These are phyloP conservation scores for Erodium chrysanthum DNA, from an alignment of 441 rosid genomes.

Conservation along the genomic window DNA sequence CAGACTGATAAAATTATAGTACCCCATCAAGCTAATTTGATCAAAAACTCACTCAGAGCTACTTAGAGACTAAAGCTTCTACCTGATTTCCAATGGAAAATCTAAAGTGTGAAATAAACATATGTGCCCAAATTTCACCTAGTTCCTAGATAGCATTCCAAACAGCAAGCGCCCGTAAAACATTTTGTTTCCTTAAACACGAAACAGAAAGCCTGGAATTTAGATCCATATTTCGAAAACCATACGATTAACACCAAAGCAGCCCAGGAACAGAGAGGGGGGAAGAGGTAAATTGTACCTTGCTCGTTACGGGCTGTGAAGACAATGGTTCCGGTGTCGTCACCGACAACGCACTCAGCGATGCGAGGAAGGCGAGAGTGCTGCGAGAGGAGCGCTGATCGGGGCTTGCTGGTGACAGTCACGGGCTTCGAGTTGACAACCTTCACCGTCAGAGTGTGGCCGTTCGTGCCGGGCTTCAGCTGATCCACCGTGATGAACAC, in stretches of 20 bases:
- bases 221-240: neutral
- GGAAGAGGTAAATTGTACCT: conserved; percentile 2
- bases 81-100: neutral
- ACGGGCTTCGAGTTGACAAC: conserved; percentile 20
- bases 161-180: too few species aligned
- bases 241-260: neutral
- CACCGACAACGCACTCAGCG: conserved; percentile 20
- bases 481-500: conserved; percentile 23
- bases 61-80: neutral
- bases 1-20: neutral
- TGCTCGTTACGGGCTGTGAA: conserved; percentile 22
- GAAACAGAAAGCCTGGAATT: too few species aligned
- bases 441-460: conserved; percentile 22
- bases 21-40: neutral
- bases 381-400: conserved; percentile 7
- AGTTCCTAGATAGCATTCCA: too few species aligned
- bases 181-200: too few species aligned
- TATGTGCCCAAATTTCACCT: too few species aligned
- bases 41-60: neutral
- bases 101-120: too few species aligned
- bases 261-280: neutral
- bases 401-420: conserved; percentile 3
- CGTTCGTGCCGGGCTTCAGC: conserved; percentile 23
- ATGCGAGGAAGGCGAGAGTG: conserved; percentile 18
- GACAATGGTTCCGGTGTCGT: conserved; percentile 18